Percentiles rank a stretch among this genome's conserved stretches.
These are phyloP conservation scores for Suillus luteus DNA, from an alignment of 768 basidiomycete species.

Conservation along the genomic window DNA sequence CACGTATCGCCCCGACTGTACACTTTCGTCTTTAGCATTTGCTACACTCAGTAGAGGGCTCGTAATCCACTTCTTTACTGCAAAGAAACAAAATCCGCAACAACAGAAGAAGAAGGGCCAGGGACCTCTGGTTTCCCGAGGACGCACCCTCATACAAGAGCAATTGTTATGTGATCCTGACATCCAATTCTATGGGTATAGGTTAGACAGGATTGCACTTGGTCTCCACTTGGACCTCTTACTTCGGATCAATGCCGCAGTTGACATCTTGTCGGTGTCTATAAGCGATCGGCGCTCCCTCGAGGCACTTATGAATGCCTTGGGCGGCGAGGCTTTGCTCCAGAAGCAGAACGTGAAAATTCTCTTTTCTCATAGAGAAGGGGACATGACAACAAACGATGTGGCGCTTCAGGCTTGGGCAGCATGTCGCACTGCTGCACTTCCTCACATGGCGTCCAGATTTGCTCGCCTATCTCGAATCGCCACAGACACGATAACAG, in stretches of 20 bases:
- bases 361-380: slow-evolving; percentile 36
- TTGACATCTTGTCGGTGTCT: slow-evolving; percentile 44
- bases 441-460: slow-evolving; percentile 22
- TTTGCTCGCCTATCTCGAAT: slow-evolving; percentile 22
- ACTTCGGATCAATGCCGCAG: slow-evolving; percentile 35
- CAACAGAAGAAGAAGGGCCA: slow-evolving; percentile 10
- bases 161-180: slow-evolving; percentile 33
- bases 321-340: slow-evolving; percentile 40
- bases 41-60: slow-evolving; percentile 39
- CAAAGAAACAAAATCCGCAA: slow-evolving; percentile 13
- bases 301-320: slow-evolving; percentile 33
- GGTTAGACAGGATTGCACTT: slow-evolving; percentile 46
- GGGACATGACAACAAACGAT: slow-evolving; percentile 11
- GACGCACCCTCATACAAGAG: slow-evolving; percentile 31
- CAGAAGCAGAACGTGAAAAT: slow-evolving; percentile 26
- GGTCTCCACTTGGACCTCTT: slow-evolving; percentile 43
- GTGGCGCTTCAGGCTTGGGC: slow-evolving; percentile 48
- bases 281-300: slow-evolving; percentile 32
- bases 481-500: slow-evolving; percentile 29
- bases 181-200: slow-evolving; percentile 41
- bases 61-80: slow-evolving; percentile 32
- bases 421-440: slow-evolving; percentile 38
- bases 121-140: slow-evolving; percentile 5
- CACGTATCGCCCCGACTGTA: slow-evolving; percentile 37
- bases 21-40: slow-evolving; percentile 42